Base-by-base conservation (phyloP, 768 basidiomycete genomes). In the Russula sp. region DNA sequence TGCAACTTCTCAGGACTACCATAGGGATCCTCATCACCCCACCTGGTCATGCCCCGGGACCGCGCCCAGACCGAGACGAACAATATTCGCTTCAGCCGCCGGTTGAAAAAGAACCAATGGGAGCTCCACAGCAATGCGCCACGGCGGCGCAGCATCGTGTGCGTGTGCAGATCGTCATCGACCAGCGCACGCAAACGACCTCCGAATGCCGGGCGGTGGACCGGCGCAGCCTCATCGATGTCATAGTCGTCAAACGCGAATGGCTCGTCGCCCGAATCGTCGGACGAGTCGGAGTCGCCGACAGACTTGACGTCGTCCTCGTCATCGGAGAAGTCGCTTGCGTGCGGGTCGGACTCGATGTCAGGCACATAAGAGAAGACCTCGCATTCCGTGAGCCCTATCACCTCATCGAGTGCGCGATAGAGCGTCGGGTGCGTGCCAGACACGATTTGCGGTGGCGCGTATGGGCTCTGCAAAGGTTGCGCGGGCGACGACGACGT, bases 31-130 rank as follows among this genome's bases (percentile, higher is more conserved):
- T 71, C 71, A 65, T 77, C 70, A 59, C 71, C 74, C 70, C 81
- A 82, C 45, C 81, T 75, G 18, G 77, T 76, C 20, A 83, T 77
- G 54, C 83, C 82, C 69, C 81, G 82, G 37, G 87, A 87, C 49
- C 88, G 83, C 7, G 94, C 92, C 92, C 94, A 97, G 22, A 93
- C 86, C 1, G 92, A 89, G 62, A 97, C 82, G 76, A 96, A 98
- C 59, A 98, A 75, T 69, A 98, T 84, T 22, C 95, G 86, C 77
- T 95, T 97, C 75, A 86, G 77, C 78, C 93, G 95, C 70, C 88
- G 83, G 79, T 94, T 96, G 70, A 93, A 78, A 78, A 98, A 96
- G 80, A 98, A 98, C 88, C 93, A 96, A 73, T 96, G 92, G 11
- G 91, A 92, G 39, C 91, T 94, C 95, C 95, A 98, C 7, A 98